phyloP scores from a whole-genome alignment of 331 rosid genomes.

The Rosa hybrid region DNA sequence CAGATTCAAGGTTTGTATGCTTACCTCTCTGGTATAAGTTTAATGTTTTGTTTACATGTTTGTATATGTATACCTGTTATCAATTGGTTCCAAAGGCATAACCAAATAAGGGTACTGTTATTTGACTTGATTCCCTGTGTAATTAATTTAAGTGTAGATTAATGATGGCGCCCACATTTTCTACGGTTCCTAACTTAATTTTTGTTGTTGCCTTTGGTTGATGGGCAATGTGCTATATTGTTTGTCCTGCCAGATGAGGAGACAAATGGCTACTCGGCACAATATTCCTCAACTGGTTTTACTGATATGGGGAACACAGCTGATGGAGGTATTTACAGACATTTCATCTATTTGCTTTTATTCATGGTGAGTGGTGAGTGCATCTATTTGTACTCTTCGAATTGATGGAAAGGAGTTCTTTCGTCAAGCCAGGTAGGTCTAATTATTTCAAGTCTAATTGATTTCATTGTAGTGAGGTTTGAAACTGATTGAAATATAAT shows the following conservation, averaged over 20 bases:
- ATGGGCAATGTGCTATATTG: slow-evolving; percentile 2
- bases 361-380: background rate
- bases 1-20: too few relatives aligned
- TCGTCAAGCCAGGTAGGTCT: slow-evolving; percentile 82
- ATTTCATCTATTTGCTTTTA: background rate
- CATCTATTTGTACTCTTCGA: slow-evolving; percentile 52
- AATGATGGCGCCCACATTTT: slow-evolving; percentile 3
- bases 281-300: slow-evolving; percentile 50
- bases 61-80: slow-evolving; percentile 54
- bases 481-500: slow-evolving; percentile 19
- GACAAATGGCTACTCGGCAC: slow-evolving; percentile 44
- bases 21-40: too few relatives aligned
- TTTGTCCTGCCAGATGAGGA: slow-evolving; percentile 61
- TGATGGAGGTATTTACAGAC: slow-evolving; percentile 60
- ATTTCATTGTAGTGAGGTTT: slow-evolving; percentile 18
- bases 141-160: background rate
- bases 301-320: slow-evolving; percentile 38
- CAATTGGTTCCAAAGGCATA: slow-evolving; percentile 83
- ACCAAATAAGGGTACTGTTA: slow-evolving; percentile 69
- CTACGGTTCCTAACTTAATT: slow-evolving; percentile 1
- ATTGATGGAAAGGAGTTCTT: slow-evolving; percentile 98
- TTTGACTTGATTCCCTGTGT: slow-evolving; percentile 16
- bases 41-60: too few relatives aligned
- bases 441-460: slow-evolving; percentile 22
- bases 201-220: slow-evolving; percentile 7